These are phyloP conservation scores for Pontederia paniculata DNA, from an alignment of 176 grass and related monocot species.

Conservation along the genomic window DNA sequence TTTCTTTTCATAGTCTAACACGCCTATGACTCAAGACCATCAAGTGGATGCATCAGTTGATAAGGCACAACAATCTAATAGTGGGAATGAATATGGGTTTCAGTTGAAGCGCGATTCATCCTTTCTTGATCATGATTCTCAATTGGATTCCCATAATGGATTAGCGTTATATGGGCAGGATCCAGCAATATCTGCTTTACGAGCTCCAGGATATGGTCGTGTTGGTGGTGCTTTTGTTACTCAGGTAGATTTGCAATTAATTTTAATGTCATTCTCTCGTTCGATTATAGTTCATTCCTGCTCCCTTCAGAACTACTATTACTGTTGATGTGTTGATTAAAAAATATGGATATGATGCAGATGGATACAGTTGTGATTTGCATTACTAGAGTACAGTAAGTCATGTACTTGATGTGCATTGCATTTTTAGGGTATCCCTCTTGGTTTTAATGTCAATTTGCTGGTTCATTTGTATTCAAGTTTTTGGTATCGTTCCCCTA, in stretches of 20 bases:
- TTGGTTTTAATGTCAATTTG: too few relatives aligned
- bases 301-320: too few relatives aligned
- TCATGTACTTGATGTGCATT: too few relatives aligned
- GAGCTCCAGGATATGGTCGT: slow-evolving; percentile 46
- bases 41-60: slow-evolving; percentile 39
- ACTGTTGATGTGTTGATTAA: too few relatives aligned
- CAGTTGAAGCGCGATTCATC: slow-evolving; percentile 39
- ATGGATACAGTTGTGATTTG: too few relatives aligned
- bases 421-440: too few relatives aligned
- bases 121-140: slow-evolving; percentile 48
- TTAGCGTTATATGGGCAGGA: slow-evolving; percentile 81
- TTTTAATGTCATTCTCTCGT: neutral
- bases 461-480: too few relatives aligned
- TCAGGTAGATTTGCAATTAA: slow-evolving; percentile 35
- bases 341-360: too few relatives aligned
- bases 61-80: slow-evolving; percentile 39
- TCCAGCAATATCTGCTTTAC: slow-evolving; percentile 57
- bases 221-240: slow-evolving; percentile 52
- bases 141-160: slow-evolving; percentile 47
- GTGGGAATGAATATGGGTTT: slow-evolving; percentile 44
- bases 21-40: slow-evolving; percentile 36
- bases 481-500: too few relatives aligned
- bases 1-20: slow-evolving; percentile 30
- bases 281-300: too few relatives aligned
- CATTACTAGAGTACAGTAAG: too few relatives aligned